phyloP scores from a whole-genome alignment of 2,329 filamentous ascomycete genomes.

The Trichoderma sp. region DNA sequence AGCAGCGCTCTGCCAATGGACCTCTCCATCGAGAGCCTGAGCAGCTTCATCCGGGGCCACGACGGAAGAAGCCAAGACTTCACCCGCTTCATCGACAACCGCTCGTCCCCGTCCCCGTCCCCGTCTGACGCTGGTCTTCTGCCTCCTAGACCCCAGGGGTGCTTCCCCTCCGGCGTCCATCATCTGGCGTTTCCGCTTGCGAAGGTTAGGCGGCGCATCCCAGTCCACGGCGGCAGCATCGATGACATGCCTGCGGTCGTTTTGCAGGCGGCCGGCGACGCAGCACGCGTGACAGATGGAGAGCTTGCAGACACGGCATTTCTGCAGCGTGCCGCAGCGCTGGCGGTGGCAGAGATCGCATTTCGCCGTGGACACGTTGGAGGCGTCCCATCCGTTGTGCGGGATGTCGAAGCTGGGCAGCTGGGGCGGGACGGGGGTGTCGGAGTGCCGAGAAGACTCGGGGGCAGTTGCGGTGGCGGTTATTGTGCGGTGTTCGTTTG shows the following conservation, averaged over 20 bases:
- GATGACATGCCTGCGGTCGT: constrained; percentile 24
- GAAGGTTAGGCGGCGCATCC: constrained; percentile 14
- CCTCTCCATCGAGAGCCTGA: background rate
- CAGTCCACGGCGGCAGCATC: constrained; percentile 23
- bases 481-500: background rate
- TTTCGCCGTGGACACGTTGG: constrained; percentile 27
- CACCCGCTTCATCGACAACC: background rate
- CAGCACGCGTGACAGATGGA: constrained; percentile 27
- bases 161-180: background rate
- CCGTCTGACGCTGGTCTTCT: background rate
- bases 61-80: background rate
- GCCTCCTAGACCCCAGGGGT: background rate
- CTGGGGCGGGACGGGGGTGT: background rate
- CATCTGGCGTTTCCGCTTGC: background rate
- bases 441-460: background rate
- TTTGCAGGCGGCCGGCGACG: constrained; percentile 17
- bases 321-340: constrained; percentile 26
- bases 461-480: background rate
- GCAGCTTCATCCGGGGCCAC: background rate
- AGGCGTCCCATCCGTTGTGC: constrained; percentile 25
- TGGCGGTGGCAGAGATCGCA: constrained; percentile 28
- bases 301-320: constrained; percentile 26
- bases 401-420: constrained; percentile 12
- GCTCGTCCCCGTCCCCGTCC: background rate
- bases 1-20: background rate